Base-by-base conservation (phyloP, 2,329 filamentous ascomycete genomes). In the Fusarium longipes region DNA sequence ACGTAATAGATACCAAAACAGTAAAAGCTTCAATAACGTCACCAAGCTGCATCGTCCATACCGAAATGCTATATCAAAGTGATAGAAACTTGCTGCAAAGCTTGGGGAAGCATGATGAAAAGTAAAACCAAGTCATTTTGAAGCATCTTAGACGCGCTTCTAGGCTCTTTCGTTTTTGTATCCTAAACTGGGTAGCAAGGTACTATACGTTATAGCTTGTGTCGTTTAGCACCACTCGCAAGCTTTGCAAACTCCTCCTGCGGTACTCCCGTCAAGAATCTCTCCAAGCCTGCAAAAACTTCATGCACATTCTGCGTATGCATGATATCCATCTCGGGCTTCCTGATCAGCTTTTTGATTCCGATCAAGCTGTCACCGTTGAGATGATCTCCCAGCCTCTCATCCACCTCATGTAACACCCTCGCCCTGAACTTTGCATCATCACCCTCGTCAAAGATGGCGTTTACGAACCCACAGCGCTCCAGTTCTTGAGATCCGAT, bases 171-270 rank as follows among this genome's bases (percentile, higher is more conserved):
- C n/a, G n/a, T n/a, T n/a, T n/a, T n/a, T n/a, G n/a, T n/a, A n/a
- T n/a, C n/a, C n/a, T n/a, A n/a, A n/a, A n/a, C n/a, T n/a, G n/a
- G n/a, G n/a, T n/a, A n/a, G n/a, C n/a, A n/a, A n/a, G n/a, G n/a
- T n/a, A n/a, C n/a, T n/a, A n/a, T 24, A 39, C 25, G 27, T 18
- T 45, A 97, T 77, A 98, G 81, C 83, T 98, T 98, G 81, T 99
- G 96, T 77, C 90, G 93, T 87, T 97, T 98, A 84, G 96, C 88
- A 14, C 95, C 93, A 65, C 84, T 88, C 2, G 93, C 93, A 76
- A 98, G 82, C 84, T 92, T 94, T 74, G 85, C 82, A 76, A 98
- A 98, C 83, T 98, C 93, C 77, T 91, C 86, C 83, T 97, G 93
- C 20, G 96, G 96, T 40, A 93, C 84, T 0, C 93, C 93, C 63